Evolutionary conservation across 148 eudicot species (phyloP), one percentile per base, ranked within the genome.

Genomic region (Mesembryanthemum crystallinum): DNA sequence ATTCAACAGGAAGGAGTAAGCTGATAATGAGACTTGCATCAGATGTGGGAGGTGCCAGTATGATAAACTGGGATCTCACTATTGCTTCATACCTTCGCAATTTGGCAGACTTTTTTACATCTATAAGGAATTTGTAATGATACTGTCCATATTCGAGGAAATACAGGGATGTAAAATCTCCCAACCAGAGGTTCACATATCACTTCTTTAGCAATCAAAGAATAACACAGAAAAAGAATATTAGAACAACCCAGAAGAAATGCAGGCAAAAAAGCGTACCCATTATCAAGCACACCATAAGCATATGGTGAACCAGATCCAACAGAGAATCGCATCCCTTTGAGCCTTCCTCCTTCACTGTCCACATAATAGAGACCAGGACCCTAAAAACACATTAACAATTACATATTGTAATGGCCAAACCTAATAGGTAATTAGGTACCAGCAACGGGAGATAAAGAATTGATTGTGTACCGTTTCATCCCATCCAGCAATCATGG

Each of bases 401-500:
- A 69, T 33, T 21, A 78, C 52, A 66, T 5, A 51, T 7, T 29
- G 21, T 23, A 54, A 29, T 18, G 62, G 8, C 30, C 24, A 45
- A 72, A 15, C 1, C 69, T 13, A 39, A 35, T 0, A 8, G 49
- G 49, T 45, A 45, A 8, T 2, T 7, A 24, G 0, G 9, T 43
- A 55, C 39, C 18, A 57, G 69, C 20, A 18, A 66, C 67, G 45
- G 18, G 10, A 43, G 12, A 25, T 23, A 25, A 45, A 27, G 28
- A 12, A 6, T 32, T 32, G 17, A 14, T 60, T 13, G 28, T 25
- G 77, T 89, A 95, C 99, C 86, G 89, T 90, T 84, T 92, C 99
- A 77, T 95, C 99, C 97, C 98, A 95, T 73, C 99, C 99, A 81
- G 99, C 99, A 77, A 95, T 95, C 99, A 95, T 95, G 71, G 99